These are phyloP conservation scores for Suhomyces panamericanus DNA, from an alignment of 1,139 yeast genomes.

Conservation along the genomic window DNA sequence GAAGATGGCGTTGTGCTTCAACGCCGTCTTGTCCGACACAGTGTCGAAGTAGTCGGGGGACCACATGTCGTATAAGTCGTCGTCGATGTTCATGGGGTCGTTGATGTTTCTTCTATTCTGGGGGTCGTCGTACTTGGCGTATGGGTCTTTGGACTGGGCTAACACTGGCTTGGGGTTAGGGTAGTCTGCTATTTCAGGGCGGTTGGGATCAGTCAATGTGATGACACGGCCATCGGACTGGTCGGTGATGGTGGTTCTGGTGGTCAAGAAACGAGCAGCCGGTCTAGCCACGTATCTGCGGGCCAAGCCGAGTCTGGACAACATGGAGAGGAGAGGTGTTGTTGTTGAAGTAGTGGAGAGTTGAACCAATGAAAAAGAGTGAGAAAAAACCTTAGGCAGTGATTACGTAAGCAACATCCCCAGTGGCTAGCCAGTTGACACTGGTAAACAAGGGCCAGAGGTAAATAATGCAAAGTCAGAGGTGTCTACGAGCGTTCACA, in stretches of 20 bases:
- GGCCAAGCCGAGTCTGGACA: constrained; percentile 32
- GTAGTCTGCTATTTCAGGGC: constrained; percentile 49
- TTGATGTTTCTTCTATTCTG: constrained; percentile 78
- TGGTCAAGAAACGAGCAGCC: constrained; percentile 32
- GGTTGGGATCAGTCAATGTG: constrained; percentile 44
- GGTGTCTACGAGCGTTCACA: too few relatives aligned
- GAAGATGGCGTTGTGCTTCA: constrained; percentile 53
- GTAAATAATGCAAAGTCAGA: too few relatives aligned
- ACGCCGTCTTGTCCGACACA: constrained; percentile 62
- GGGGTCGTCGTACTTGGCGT: constrained; percentile 73
- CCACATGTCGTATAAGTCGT: constrained; percentile 81
- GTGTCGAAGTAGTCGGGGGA: constrained; percentile 74
- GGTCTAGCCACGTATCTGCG: constrained; percentile 16
- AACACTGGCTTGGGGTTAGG: constrained; percentile 46
- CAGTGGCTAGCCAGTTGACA: too few relatives aligned
- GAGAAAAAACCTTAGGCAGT: constrained; percentile 5
- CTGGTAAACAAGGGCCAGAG: too few relatives aligned
- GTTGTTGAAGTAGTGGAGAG: constrained; percentile 1
- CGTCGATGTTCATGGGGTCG: constrained; percentile 70
- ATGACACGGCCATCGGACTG: constrained; percentile 44
- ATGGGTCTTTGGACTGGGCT: constrained; percentile 69
- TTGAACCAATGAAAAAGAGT: constrained; percentile 26
- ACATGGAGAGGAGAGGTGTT: constrained; percentile 19
- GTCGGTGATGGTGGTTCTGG: constrained; percentile 42
- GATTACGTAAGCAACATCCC: background rate